Percentiles rank a stretch among this genome's conserved stretches.
These are phyloP conservation scores for Fusarium tjaetaba DNA, from an alignment of 2,329 filamentous ascomycete species.

Conservation along the genomic window DNA sequence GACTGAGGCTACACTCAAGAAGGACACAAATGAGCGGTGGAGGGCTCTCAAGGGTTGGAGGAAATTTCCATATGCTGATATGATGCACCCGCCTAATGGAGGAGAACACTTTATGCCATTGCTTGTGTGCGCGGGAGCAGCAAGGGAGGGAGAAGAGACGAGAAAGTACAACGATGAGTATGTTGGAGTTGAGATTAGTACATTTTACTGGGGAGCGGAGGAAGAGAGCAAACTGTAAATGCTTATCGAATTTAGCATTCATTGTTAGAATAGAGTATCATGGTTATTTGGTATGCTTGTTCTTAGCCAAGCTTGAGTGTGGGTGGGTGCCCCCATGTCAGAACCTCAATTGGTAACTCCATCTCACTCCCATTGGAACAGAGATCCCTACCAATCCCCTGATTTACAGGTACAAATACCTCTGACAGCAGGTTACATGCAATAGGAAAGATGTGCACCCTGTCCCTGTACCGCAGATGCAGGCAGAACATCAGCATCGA, in stretches of 20 bases:
- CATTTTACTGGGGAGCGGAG: constrained; percentile 63
- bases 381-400: constrained; percentile 5
- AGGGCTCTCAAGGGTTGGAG: constrained; percentile 59
- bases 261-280: neutral
- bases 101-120: constrained; percentile 70
- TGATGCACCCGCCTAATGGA: constrained; percentile 63
- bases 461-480: neutral
- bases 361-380: constrained; percentile 13
- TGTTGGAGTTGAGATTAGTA: constrained; percentile 60
- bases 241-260: neutral
- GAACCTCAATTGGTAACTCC: neutral
- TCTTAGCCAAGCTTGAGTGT: neutral
- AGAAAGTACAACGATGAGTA: constrained; percentile 60
- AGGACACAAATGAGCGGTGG: constrained; percentile 49
- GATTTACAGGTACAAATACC: constrained; percentile 26
- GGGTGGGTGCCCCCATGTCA: neutral
- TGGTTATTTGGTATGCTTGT: constrained; percentile 21
- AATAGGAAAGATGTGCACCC: neutral
- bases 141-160: constrained; percentile 54
- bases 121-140: constrained; percentile 64
- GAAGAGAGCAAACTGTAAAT: constrained; percentile 20
- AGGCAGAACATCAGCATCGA: neutral
- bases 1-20: constrained; percentile 51
- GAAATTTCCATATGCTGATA: constrained; percentile 56
- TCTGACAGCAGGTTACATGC: neutral